phyloP scores from a whole-genome alignment of 2,329 filamentous ascomycete species.

The Lanzia echinophila region DNA sequence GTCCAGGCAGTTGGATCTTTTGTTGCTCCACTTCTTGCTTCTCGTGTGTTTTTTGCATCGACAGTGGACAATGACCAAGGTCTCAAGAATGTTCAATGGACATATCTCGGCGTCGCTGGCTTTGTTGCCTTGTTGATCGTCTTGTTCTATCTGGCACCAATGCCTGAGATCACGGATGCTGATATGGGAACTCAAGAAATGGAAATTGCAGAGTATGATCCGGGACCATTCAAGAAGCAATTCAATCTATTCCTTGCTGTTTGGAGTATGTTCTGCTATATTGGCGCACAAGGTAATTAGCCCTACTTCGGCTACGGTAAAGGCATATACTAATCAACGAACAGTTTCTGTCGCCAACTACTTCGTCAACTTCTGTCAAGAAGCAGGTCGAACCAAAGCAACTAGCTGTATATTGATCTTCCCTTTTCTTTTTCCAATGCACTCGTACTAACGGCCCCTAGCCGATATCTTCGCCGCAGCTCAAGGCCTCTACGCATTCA shows the following conservation, averaged over 20 bases:
- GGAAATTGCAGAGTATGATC: conserved; percentile 35
- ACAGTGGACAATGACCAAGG: conserved; percentile 37
- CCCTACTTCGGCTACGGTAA: too few relatives aligned
- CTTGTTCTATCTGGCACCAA: conserved; percentile 56
- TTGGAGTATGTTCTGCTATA: conserved; percentile 73
- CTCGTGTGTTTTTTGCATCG: conserved; percentile 64
- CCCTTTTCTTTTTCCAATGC: background rate
- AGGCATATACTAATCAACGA: background rate
- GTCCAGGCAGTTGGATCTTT: conserved; percentile 72
- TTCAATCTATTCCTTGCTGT: conserved; percentile 72
- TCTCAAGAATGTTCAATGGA: conserved; percentile 60
- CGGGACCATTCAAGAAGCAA: conserved; percentile 62
- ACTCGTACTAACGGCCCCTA: conserved; percentile 39
- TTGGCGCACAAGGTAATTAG: conserved; percentile 51
- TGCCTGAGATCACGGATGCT: conserved; percentile 66
- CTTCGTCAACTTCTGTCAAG: conserved; percentile 65
- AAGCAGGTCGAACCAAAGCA: conserved; percentile 46
- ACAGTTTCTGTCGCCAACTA: conserved; percentile 53
- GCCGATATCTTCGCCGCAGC: conserved; percentile 49
- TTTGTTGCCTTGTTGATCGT: conserved; percentile 61
- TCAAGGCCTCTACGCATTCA: conserved; percentile 66
- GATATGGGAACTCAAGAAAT: conserved; percentile 61
- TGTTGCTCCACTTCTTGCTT: conserved; percentile 65
- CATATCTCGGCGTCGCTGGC: conserved; percentile 40
- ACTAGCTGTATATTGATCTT: conserved; percentile 11